Evolutionary conservation across 257 asterid species (phyloP).

Genomic region (Solanum rostratum): DNA sequence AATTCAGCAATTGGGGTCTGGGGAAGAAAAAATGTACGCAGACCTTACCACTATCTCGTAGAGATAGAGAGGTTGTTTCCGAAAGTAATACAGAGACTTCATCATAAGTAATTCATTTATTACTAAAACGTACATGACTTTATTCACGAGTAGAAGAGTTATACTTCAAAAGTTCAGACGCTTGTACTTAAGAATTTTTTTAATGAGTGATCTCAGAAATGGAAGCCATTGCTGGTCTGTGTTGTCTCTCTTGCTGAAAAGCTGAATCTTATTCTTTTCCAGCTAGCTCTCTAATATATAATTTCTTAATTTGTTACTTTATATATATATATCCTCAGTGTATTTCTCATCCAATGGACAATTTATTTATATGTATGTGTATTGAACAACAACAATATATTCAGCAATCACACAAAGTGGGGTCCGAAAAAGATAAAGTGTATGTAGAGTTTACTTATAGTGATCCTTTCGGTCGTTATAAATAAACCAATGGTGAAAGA

Average conservation of each 20-base stretch:
- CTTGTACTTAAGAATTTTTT: neutral
- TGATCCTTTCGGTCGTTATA: too few species aligned
- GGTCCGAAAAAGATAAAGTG: too few species aligned
- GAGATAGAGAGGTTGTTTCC: too few species aligned
- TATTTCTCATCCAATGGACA: neutral
- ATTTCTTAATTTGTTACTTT: neutral
- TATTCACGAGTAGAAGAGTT: neutral
- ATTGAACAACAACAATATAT: too few species aligned
- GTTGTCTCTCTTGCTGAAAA: constrained; percentile 22
- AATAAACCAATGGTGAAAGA: too few species aligned
- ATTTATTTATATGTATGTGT: neutral
- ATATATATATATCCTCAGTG: neutral
- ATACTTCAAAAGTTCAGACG: neutral
- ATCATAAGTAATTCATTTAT: neutral
- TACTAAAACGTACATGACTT: neutral
- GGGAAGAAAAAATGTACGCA: too few species aligned
- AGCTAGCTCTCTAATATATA: constrained; percentile 1
- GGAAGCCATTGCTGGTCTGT: constrained; percentile 17
- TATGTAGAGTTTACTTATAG: too few species aligned
- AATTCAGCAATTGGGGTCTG: too few species aligned
- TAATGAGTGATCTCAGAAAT: neutral
- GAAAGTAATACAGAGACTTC: neutral
- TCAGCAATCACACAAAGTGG: too few species aligned
- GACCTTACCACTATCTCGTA: too few species aligned
- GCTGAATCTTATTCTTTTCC: constrained; percentile 20